These are phyloP conservation scores for Nowakowskiella sp. DNA, from an alignment of 192 early-diverging fungal species.

Conservation along the genomic window DNA sequence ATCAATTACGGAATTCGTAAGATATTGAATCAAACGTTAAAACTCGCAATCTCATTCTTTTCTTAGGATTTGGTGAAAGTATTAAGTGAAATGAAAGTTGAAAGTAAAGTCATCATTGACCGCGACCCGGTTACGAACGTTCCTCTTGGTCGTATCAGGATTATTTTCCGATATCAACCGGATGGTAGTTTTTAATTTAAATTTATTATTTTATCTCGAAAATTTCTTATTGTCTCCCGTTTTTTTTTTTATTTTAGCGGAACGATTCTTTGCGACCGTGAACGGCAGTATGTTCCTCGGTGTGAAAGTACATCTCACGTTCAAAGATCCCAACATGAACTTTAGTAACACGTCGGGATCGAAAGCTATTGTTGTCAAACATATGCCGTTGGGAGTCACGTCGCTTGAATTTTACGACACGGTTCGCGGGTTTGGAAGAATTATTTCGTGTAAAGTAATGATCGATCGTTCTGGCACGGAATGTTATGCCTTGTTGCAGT, in stretches of 20 bases:
- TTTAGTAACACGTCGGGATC: slow-evolving; percentile 42
- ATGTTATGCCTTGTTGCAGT: slow-evolving; percentile 38
- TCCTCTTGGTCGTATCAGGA: slow-evolving; percentile 25
- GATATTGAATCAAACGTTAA: neutral
- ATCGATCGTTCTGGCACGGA: slow-evolving; percentile 39
- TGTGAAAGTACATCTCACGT: slow-evolving; percentile 36
- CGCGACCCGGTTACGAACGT: slow-evolving; percentile 25
- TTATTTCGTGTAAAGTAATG: slow-evolving; percentile 47
- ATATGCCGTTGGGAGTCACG: slow-evolving; percentile 34
- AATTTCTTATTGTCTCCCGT: neutral
- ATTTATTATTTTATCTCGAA: neutral
- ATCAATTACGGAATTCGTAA: slow-evolving; percentile 34
- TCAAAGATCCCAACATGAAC: slow-evolving; percentile 46
- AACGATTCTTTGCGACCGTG: slow-evolving; percentile 42
- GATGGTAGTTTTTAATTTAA: slow-evolving; percentile 21
- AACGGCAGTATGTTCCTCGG: slow-evolving; percentile 43
- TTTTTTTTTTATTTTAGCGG: slow-evolving; percentile 19
- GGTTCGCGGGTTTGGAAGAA: slow-evolving; percentile 33
- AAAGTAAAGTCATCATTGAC: slow-evolving; percentile 37
- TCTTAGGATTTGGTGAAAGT: slow-evolving; percentile 35
- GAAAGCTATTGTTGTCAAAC: slow-evolving; percentile 39
- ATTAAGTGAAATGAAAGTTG: slow-evolving; percentile 35
- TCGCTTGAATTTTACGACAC: slow-evolving; percentile 35
- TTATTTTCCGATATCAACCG: slow-evolving; percentile 36
- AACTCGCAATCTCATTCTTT: neutral